These are phyloP conservation scores for Monosporozyma unispora DNA, from an alignment of 805 yeast genomes.

Conservation along the genomic window DNA sequence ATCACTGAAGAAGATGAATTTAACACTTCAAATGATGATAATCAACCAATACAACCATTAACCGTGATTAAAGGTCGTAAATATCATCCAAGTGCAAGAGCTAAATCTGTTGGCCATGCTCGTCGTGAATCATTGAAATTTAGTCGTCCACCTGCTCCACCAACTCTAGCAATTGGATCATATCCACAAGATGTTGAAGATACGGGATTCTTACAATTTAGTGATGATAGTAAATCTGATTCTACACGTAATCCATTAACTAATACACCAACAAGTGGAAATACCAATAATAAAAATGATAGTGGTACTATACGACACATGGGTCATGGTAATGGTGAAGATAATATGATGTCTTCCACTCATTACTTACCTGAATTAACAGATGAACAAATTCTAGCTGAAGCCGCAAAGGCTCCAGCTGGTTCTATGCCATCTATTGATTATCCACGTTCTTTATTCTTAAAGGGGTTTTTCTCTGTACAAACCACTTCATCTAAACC, in stretches of 20 bases:
- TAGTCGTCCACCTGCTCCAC: conserved; percentile 28
- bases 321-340: neutral
- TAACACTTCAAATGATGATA: conserved; percentile 3
- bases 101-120: conserved; percentile 67
- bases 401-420: conserved; percentile 51
- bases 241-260: conserved; percentile 24
- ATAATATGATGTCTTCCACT: neutral
- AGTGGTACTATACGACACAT: neutral
- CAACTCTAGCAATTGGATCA: conserved; percentile 21
- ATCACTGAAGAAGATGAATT: conserved; percentile 4
- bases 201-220: conserved; percentile 34
- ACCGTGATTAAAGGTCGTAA: conserved; percentile 27
- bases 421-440: conserved; percentile 91
- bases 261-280: conserved; percentile 6
- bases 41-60: conserved; percentile 18
- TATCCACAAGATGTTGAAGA: conserved; percentile 30
- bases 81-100: conserved; percentile 76
- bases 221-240: conserved; percentile 50
- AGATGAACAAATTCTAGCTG: conserved; percentile 40
- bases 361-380: conserved; percentile 28
- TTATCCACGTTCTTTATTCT: conserved; percentile 79
- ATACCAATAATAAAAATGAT: neutral
- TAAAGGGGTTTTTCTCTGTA: conserved; percentile 89
- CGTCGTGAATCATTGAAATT: conserved; percentile 49
- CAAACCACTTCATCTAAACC: conserved; percentile 93